Conservation (phyloP, 768 basidiomycete genomes). For the Clavulina sp. region DNA sequence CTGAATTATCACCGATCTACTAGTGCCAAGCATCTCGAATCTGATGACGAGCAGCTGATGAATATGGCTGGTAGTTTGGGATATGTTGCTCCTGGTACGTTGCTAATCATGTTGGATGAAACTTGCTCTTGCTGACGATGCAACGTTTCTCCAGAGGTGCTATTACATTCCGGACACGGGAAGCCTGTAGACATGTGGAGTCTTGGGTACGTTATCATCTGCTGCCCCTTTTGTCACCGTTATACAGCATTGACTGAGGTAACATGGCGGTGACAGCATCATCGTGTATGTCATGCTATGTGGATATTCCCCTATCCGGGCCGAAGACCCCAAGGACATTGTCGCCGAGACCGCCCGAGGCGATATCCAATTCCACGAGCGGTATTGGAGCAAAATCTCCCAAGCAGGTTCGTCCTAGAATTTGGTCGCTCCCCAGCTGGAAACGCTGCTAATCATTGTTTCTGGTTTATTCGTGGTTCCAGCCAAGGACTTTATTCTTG, state of each 20-base stretch:
- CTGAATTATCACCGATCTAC: not conserved
- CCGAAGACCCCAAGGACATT: slow-evolving; percentile 57
- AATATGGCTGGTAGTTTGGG: slow-evolving; percentile 69
- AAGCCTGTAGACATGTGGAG: slow-evolving; percentile 92
- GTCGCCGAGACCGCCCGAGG: slow-evolving; percentile 72
- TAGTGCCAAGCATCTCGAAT: slow-evolving; percentile 70
- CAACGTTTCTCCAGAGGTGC: slow-evolving; percentile 32
- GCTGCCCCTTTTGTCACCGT: not conserved
- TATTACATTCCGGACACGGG: slow-evolving; percentile 67
- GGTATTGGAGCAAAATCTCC: slow-evolving; percentile 87
- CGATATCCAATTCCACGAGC: slow-evolving; percentile 78
- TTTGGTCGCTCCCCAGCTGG: not conserved
- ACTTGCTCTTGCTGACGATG: not conserved
- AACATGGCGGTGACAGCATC: slow-evolving; percentile 31
- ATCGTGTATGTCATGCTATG: slow-evolving; percentile 92
- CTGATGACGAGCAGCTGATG: slow-evolving; percentile 49
- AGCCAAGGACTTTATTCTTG: slow-evolving; percentile 76
- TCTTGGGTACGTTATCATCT: slow-evolving; percentile 42
- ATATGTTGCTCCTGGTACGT: slow-evolving; percentile 62
- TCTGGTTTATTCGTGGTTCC: not conserved
- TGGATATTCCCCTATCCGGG: slow-evolving; percentile 89
- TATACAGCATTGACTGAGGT: not conserved
- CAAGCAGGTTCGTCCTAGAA: slow-evolving; percentile 33
- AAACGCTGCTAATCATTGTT: not conserved
- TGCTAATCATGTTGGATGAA: slow-evolving; percentile 7